phyloP scores from a whole-genome alignment of 106 monocot species.

The Acorus calamus region DNA sequence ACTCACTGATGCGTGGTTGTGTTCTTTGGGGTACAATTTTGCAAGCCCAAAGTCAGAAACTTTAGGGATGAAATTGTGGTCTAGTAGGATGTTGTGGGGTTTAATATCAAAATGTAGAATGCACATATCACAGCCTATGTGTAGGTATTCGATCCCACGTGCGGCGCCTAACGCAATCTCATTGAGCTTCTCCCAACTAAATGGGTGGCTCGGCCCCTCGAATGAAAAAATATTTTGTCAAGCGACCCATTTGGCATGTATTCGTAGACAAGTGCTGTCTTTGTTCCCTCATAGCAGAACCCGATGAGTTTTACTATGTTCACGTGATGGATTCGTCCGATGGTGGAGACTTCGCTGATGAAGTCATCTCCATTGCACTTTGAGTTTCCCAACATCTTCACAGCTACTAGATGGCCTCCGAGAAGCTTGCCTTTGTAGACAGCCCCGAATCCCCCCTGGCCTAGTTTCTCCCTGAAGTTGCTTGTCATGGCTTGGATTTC shows the following conservation, averaged over 20 bases:
- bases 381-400: constrained; percentile 27
- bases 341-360: constrained; percentile 47
- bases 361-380: constrained; percentile 34
- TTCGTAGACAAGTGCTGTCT: constrained; percentile 32
- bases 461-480: constrained; percentile 38
- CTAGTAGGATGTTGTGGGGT: constrained; percentile 41
- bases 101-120: constrained; percentile 54
- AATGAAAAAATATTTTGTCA: constrained; percentile 20
- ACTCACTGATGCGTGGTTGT: constrained; percentile 12
- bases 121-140: constrained; percentile 35
- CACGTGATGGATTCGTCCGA: constrained; percentile 41
- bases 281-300: constrained; percentile 36
- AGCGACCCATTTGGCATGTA: constrained; percentile 42
- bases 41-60: constrained; percentile 34
- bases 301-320: constrained; percentile 36
- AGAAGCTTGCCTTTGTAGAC: constrained; percentile 32
- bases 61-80: constrained; percentile 21
- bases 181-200: constrained; percentile 3
- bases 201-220: no score
- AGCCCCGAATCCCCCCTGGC: constrained; percentile 40
- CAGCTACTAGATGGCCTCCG: constrained; percentile 15
- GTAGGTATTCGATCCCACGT: constrained; percentile 35
- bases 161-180: constrained; percentile 31
- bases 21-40: constrained; percentile 29
- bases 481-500: constrained; percentile 30